Conservation (phyloP, 2,329 filamentous ascomycete genomes). For the Trichoderma guizhouense region DNA sequence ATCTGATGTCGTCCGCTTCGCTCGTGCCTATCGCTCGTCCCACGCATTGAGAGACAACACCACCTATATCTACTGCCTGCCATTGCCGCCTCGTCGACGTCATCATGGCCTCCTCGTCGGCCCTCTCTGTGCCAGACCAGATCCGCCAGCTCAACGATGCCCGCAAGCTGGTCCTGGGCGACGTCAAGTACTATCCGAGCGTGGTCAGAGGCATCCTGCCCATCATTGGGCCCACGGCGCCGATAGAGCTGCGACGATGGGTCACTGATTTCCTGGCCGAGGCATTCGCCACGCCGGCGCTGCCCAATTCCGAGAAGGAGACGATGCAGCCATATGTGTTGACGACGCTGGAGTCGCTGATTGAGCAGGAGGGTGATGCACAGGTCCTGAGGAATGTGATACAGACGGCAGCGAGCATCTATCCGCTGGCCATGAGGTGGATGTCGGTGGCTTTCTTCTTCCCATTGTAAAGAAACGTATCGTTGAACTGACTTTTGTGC, state of each 20-base stretch:
- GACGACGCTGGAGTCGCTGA: constrained; percentile 67
- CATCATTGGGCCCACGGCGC: constrained; percentile 72
- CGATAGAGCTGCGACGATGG: constrained; percentile 87
- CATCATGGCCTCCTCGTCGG: constrained; percentile 32
- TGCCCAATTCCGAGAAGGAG: constrained; percentile 75
- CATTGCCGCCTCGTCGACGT: background rate
- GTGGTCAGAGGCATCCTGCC: constrained; percentile 92
- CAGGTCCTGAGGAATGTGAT: constrained; percentile 82
- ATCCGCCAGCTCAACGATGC: constrained; percentile 86
- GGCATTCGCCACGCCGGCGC: constrained; percentile 87
- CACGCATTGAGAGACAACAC: background rate
- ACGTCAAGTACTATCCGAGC: constrained; percentile 83
- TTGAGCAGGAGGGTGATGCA: constrained; percentile 72
- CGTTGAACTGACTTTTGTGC: constrained; percentile 22
- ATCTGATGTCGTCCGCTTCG: constrained; percentile 11
- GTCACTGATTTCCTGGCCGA: constrained; percentile 94
- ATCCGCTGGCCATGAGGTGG: constrained; percentile 86
- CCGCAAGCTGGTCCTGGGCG: constrained; percentile 81
- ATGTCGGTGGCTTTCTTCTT: constrained; percentile 67
- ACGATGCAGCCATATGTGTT: constrained; percentile 73
- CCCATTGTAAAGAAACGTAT: background rate
- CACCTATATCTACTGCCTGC: background rate
- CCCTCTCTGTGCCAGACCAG: constrained; percentile 66
- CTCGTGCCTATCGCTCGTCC: background rate
- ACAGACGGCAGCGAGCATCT: constrained; percentile 87